These are phyloP conservation scores for Candida krabiensis DNA, from an alignment of 805 yeast species.

Conservation along the genomic window DNA sequence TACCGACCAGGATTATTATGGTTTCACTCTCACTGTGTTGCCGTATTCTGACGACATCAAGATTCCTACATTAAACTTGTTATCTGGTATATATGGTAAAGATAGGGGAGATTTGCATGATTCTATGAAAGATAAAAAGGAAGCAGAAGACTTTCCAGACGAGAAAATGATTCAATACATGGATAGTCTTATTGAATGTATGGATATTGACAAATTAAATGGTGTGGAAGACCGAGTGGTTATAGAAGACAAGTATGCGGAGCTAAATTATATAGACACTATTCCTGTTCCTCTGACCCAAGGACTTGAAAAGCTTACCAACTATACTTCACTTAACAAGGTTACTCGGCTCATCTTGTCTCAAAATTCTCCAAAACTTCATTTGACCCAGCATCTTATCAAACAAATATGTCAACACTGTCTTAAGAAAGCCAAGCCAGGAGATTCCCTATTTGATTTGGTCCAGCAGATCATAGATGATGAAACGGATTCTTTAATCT, in stretches of 20 bases:
- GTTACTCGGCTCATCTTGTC: constrained; percentile 19
- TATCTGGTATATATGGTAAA: constrained; percentile 34
- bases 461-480: constrained; percentile 4
- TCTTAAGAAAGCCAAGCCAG: constrained; percentile 9
- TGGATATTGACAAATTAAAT: constrained; percentile 39
- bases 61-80: constrained; percentile 47
- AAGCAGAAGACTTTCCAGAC: constrained; percentile 33
- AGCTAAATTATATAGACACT: constrained; percentile 21
- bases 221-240: constrained; percentile 20
- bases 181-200: constrained; percentile 42
- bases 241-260: constrained; percentile 18
- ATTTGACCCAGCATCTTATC: constrained; percentile 13
- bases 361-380: constrained; percentile 23
- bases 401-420: constrained; percentile 5
- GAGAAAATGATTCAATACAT: constrained; percentile 40
- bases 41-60: constrained; percentile 79
- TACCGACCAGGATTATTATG: constrained; percentile 30
- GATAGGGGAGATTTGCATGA: constrained; percentile 2
- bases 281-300: constrained; percentile 11
- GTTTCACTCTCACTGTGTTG: constrained; percentile 52
- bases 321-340: constrained; percentile 6
- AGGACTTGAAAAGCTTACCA: constrained; percentile 15
- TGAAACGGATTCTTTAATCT: constrained; percentile 3
- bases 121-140: constrained; percentile 22
- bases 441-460: constrained; percentile 11